Evolutionary conservation across 805 yeast species (phyloP).

Genomic region (Scheffersomyces amazonensis): DNA sequence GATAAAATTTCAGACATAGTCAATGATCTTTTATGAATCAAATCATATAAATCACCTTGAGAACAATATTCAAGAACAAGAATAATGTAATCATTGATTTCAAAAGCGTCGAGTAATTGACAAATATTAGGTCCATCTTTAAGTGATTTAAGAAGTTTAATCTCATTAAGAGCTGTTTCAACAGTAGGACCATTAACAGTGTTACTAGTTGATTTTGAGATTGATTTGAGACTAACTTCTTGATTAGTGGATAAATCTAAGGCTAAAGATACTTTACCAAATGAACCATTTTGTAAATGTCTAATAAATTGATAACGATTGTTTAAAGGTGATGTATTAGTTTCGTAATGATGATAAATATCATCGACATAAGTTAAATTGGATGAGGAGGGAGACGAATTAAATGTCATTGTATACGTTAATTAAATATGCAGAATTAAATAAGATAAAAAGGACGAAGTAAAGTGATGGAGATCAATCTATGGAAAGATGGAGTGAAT

Average conservation of each 20-base stretch:
- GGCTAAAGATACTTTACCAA: conserved; percentile 59
- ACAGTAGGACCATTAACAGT: background rate
- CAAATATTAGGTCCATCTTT: conserved; percentile 50
- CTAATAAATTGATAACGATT: conserved; percentile 41
- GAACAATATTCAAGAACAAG: conserved; percentile 66
- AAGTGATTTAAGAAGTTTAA: conserved; percentile 37
- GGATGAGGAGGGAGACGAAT: background rate
- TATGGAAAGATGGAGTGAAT: no score
- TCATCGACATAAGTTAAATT: no score
- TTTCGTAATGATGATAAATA: conserved; percentile 12
- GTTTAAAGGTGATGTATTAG: conserved; percentile 17
- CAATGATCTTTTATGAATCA: conserved; percentile 25
- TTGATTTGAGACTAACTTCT: conserved; percentile 53
- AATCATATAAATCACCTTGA: conserved; percentile 67
- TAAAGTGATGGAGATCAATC: no score
- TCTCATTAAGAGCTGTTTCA: conserved; percentile 53
- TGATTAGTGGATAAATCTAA: conserved; percentile 27
- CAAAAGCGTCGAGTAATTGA: conserved; percentile 54
- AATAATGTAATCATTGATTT: conserved; percentile 48
- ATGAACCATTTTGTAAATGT: conserved; percentile 56
- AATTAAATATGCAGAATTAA: no score
- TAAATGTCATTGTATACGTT: background rate
- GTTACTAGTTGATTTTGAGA: conserved; percentile 20
- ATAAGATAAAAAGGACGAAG: no score
- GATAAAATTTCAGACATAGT: conserved; percentile 27